These are phyloP conservation scores for Ceratobasidium sp. DNA, from an alignment of 1,284 basidiomycete genomes.

Conservation along the genomic window DNA sequence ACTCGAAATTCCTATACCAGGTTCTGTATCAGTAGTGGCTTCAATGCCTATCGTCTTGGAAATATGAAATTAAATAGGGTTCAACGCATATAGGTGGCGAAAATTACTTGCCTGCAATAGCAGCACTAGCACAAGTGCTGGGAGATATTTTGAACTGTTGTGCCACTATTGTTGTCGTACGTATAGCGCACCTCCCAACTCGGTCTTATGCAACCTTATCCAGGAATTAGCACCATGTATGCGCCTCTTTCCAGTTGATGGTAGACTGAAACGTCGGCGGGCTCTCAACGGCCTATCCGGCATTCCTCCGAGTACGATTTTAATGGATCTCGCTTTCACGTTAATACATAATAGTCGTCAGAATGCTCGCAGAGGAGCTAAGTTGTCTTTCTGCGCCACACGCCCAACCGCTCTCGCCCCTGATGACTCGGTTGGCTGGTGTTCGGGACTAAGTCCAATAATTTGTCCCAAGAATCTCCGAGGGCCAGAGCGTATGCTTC, in stretches of 20 bases:
- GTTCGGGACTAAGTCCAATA: conserved; percentile 8
- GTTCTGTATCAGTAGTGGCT: neutral
- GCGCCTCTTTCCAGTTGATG: too few relatives aligned
- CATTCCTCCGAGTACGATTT: neutral
- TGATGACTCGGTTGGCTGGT: conserved; percentile 21
- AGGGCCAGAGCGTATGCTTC: conserved; percentile 71
- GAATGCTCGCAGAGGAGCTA: neutral
- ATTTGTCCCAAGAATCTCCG: conserved; percentile 29
- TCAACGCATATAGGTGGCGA: conserved; percentile 2
- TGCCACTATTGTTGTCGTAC: too few relatives aligned
- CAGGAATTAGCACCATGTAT: neutral
- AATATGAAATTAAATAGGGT: neutral
- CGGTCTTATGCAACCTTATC: neutral
- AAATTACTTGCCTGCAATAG: neutral
- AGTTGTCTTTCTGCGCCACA: conserved; percentile 10
- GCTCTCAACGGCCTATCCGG: too few relatives aligned
- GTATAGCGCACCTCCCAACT: neutral
- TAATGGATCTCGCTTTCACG: neutral
- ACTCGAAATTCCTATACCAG: neutral
- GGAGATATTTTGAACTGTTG: too few relatives aligned
- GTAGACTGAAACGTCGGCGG: too few relatives aligned
- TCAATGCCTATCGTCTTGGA: neutral
- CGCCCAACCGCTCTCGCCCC: conserved; percentile 25
- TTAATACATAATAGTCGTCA: neutral
- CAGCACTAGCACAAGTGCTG: too few relatives aligned